These are phyloP conservation scores for Juncus inflexus DNA, from an alignment of 176 grass and related monocot genomes.

Conservation along the genomic window DNA sequence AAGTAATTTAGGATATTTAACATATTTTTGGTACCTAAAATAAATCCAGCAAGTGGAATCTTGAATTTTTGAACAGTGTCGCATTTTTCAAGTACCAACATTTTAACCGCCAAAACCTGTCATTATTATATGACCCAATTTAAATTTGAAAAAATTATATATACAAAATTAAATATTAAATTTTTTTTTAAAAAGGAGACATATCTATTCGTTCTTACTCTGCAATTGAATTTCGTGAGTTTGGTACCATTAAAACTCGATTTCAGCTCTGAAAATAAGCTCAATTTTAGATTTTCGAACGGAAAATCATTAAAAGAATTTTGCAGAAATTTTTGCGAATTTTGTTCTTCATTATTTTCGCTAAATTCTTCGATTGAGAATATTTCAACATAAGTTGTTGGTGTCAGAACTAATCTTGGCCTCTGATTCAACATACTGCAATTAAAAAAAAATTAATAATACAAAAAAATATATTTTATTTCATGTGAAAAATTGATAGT, in stretches of 20 bases:
- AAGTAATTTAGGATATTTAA: too few species aligned
- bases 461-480: too few species aligned
- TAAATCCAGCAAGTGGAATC: constrained; percentile 60
- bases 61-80: constrained; percentile 38
- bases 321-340: constrained; percentile 25
- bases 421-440: constrained; percentile 36
- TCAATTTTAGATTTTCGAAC: constrained; percentile 16
- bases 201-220: constrained; percentile 63
- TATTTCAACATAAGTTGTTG: constrained; percentile 80
- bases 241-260: constrained; percentile 32
- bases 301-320: constrained; percentile 30
- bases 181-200: constrained; percentile 33
- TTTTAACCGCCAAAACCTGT: constrained; percentile 55
- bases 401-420: constrained; percentile 50
- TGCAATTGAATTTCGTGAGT: constrained; percentile 43
- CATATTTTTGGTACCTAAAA: constrained; percentile 55
- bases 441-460: not conserved
- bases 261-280: constrained; percentile 38
- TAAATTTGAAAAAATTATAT: constrained; percentile 1
- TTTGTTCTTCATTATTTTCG: constrained; percentile 33
- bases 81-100: constrained; percentile 55
- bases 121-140: constrained; percentile 15
- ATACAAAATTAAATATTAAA: constrained; percentile 23
- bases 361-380: constrained; percentile 42
- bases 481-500: not conserved